Evolutionary conservation across 2,329 filamentous ascomycete species (phyloP), one percentile per base, ranked within the genome.

Genomic region (Fusarium ambrosium): DNA sequence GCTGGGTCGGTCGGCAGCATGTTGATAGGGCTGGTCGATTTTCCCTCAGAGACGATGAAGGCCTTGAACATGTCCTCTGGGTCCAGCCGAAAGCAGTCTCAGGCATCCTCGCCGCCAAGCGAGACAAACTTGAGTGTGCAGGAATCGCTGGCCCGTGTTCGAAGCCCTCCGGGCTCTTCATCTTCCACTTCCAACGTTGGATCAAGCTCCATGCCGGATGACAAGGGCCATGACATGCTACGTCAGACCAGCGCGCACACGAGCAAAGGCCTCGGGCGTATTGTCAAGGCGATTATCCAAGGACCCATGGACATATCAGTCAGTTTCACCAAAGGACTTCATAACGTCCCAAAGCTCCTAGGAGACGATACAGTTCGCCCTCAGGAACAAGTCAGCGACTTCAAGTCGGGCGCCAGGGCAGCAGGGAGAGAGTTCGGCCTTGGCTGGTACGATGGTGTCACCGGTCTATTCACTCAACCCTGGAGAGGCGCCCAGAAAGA

Each of bases 251-350:
- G 90, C 20, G 20, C 43, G 0, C 43, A 89, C 56, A 91, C 93
- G 7, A 89, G 90, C 2, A 92, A 90, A 75, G 91, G 92, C 2
- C 88, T 95, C 36, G 89, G 90, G 22, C 90, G 91, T n/a, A 92
- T 97, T 59, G 90, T 95, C 4, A 89, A 89, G 14, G 92, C 93
- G 18, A 90, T 93, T 7, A 86, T 96, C 69, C 94, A 93, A 77
- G 92, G 92, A 2, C 95, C 95, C 0, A 92, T 97, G 88, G 94
- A 97, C 80, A 93, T 98, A 72, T 94, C 94, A 48, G 84, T 98
- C 45, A 93, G 93, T 1, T 84, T 98, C 41, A 93, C 95, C 0
- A 93, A 93, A 81, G 95, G 95, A 0, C 97, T 98, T 80, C 93
- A 96, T 79, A 98, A 98, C 77, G 92, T 94, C 7, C 95, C 95